Conservation (phyloP, 2,329 filamentous ascomycete species). For the Ceratocystis cubensis region DNA sequence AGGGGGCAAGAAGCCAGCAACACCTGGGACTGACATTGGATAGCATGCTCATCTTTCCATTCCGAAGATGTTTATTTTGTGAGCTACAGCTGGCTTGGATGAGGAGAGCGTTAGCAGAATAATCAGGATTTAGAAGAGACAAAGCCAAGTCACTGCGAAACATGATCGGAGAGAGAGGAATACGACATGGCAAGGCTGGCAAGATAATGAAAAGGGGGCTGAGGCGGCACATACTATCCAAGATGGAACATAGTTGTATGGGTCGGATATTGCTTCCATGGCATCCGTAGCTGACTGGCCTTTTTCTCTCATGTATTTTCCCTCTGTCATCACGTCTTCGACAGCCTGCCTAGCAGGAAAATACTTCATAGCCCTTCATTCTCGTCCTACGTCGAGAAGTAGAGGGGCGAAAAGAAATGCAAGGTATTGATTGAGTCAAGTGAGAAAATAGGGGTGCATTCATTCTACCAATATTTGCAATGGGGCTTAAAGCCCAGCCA, state of each 20-base stretch:
- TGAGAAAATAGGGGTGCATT: not conserved
- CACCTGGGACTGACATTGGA: too few relatives aligned
- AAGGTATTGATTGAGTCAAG: not conserved
- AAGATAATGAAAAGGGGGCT: not conserved
- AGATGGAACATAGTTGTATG: not conserved
- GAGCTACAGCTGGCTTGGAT: too few relatives aligned
- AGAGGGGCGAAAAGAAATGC: not conserved
- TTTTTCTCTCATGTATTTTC: not conserved
- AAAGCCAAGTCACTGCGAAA: not conserved
- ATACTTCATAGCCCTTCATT: not conserved
- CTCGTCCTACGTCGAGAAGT: too few relatives aligned
- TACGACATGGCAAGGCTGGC: not conserved
- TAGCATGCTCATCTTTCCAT: too few relatives aligned
- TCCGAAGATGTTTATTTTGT: too few relatives aligned
- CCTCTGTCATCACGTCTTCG: not conserved
- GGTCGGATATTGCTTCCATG: not conserved
- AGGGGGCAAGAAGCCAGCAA: too few relatives aligned
- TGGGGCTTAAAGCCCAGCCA: not conserved
- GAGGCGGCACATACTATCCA: conserved; percentile 4
- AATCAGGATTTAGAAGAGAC: not conserved
- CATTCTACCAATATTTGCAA: not conserved
- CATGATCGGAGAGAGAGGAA: not conserved
- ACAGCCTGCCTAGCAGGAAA: not conserved
- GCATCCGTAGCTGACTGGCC: not conserved
- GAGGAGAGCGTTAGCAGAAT: not conserved